phyloP scores from a whole-genome alignment of 306 rosid species.

The Morella rubra region DNA sequence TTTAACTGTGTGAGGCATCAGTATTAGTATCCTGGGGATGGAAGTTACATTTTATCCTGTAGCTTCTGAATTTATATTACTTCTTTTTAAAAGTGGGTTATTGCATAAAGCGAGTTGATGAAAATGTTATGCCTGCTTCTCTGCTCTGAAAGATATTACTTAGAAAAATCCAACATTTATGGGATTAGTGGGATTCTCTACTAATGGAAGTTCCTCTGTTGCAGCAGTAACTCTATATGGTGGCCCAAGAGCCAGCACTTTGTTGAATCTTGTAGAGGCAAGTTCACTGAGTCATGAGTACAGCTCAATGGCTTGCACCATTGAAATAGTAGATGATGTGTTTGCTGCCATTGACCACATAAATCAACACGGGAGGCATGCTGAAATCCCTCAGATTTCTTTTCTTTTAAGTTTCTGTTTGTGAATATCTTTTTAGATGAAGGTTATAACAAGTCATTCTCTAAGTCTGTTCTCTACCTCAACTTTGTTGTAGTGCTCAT shows the following conservation, averaged over 20 bases:
- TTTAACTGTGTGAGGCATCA: not conserved
- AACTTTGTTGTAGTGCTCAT: slow-evolving; percentile 57
- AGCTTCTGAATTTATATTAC: not conserved
- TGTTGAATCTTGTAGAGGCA: slow-evolving; percentile 51
- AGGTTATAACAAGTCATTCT: not conserved
- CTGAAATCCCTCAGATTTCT: slow-evolving; percentile 4
- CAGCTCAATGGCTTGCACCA: slow-evolving; percentile 70
- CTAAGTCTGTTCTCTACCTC: slow-evolving; percentile 5
- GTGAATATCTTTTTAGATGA: not conserved
- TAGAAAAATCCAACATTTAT: not conserved
- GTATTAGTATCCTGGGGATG: not conserved
- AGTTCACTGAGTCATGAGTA: slow-evolving; percentile 66
- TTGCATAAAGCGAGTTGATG: not conserved
- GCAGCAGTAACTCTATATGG: slow-evolving; percentile 78
- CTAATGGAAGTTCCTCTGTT: slow-evolving; percentile 14
- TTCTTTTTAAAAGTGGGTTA: not conserved
- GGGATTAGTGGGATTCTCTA: not conserved
- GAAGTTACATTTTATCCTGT: not conserved
- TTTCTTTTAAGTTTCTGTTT: slow-evolving; percentile 2
- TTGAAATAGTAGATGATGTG: slow-evolving; percentile 83
- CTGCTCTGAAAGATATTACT: slow-evolving; percentile 4
- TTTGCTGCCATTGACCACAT: slow-evolving; percentile 77
- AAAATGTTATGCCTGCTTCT: not conserved
- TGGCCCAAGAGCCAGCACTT: slow-evolving; percentile 68
- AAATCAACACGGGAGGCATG: slow-evolving; percentile 69